Percentiles rank a stretch among this genome's conserved stretches.
Conservation (phyloP, 805 yeast species). For the Metschnikowia shivogae region DNA sequence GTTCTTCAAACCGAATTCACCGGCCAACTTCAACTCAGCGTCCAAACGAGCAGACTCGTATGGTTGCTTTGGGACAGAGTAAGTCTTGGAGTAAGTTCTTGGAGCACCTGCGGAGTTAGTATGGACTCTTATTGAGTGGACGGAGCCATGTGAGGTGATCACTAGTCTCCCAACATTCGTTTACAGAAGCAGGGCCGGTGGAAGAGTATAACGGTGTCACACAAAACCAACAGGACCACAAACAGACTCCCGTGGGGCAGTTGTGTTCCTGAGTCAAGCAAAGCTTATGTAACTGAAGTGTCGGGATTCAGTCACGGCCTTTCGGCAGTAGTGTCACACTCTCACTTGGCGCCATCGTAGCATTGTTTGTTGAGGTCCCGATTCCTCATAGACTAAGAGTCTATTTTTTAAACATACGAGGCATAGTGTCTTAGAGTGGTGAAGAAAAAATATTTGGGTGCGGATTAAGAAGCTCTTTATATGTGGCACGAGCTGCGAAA, state of each 20-base stretch:
- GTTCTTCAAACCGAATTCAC: conserved; percentile 99
- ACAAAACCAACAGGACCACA: conserved; percentile 1
- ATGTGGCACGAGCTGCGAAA: conserved; percentile 4
- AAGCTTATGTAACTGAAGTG: conserved; percentile 63
- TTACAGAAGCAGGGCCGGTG: conserved; percentile 4
- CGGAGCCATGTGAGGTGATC: neutral
- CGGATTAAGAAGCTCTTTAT: conserved; percentile 5
- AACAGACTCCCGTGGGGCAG: neutral
- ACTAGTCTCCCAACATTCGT: neutral
- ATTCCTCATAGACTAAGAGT: conserved; percentile 44
- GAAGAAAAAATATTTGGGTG: neutral
- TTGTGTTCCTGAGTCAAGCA: neutral
- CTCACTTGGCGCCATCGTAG: conserved; percentile 7
- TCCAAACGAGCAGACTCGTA: conserved; percentile 99
- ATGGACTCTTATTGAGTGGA: conserved; percentile 3
- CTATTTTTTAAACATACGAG: conserved; percentile 47
- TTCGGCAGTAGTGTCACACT: conserved; percentile 16
- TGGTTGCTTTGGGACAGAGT: conserved; percentile 99
- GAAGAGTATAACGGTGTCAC: neutral
- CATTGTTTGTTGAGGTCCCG: conserved; percentile 58
- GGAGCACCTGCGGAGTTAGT: conserved; percentile 75
- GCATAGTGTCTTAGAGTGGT: conserved; percentile 46
- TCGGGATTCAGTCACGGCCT: conserved; percentile 75
- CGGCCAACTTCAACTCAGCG: conserved; percentile 98
- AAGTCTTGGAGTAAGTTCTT: conserved; percentile 99